Percentiles rank a stretch among this genome's conserved stretches.
Evolutionary conservation across 169 alveolate genomes (phyloP).

Genomic region (Prorocentrum cordatum): DNA sequence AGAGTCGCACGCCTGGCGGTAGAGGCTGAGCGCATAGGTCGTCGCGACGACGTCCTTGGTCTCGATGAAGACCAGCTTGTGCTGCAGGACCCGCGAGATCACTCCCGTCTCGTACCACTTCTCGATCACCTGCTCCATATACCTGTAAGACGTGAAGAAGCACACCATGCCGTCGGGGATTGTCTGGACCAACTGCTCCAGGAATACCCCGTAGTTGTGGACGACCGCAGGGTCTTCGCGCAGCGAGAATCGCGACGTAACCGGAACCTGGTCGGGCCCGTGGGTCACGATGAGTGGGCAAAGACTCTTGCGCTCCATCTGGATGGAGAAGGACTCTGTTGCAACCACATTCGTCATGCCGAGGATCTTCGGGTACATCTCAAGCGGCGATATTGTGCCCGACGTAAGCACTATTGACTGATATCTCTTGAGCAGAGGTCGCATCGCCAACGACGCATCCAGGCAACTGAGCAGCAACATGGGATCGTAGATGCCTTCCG

Average conservation of each 20-base stretch:
- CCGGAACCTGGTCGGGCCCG: constrained; percentile 79
- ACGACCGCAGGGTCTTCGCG: constrained; percentile 64
- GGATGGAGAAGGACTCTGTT: constrained; percentile 88
- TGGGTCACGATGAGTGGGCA: constrained; percentile 91
- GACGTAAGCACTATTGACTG: constrained; percentile 91
- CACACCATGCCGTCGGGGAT: constrained; percentile 96
- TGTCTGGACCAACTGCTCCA: constrained; percentile 54
- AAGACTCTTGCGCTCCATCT: constrained; percentile 89
- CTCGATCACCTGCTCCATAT: constrained; percentile 76
- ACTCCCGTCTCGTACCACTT: constrained; percentile 91
- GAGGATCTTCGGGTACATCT: constrained; percentile 75
- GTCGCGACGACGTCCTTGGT: constrained; percentile 94
- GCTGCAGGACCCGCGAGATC: constrained; percentile 76
- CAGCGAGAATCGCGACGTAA: constrained; percentile 34
- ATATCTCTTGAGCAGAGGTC: constrained; percentile 83
- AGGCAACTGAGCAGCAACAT: constrained; percentile 89
- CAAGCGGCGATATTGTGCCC: constrained; percentile 96
- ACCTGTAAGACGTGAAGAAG: constrained; percentile 84
- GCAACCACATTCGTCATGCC: constrained; percentile 80
- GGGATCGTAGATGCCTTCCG: constrained; percentile 88
- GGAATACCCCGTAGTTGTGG: constrained; percentile 6
- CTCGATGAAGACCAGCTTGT: constrained; percentile 92
- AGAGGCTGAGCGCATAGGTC: constrained; percentile 83
- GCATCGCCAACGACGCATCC: constrained; percentile 94
- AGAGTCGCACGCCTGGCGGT: constrained; percentile 92